Evolutionary conservation across 345 rosid species (phyloP), one percentile per base, ranked within the genome.

Genomic region (Linum trigynum): DNA sequence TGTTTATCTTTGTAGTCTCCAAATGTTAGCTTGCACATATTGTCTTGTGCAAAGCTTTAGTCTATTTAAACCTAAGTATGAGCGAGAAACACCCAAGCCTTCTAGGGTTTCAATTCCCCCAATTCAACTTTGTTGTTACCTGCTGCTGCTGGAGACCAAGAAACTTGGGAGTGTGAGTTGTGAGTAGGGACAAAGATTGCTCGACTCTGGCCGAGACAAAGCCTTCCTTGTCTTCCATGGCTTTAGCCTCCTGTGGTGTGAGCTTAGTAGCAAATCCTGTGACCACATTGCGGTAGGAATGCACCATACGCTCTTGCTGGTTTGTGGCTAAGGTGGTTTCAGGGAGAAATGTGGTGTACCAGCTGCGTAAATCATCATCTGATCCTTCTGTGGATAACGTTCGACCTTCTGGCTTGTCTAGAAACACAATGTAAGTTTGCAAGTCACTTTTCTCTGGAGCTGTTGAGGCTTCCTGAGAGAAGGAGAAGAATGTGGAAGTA

Each of bases 231-330:
- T 2, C 15, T 11, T 48, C 45, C 72, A 74, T 66, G 16, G 62
- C 68, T 50, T 61, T 65, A 0, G 61, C 78, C 57, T 80, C 80
- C 0, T 57, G 36, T 23, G 38, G 12, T 17, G 61, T 57, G 23
- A 57, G 61, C 61, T 37, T 57, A 32, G 61, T 80, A 0, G 83
- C 78, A 16, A 76, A 79, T 16, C 80, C 83, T 0, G 71, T 62
- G 23, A 64, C 37, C 23, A 67, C 74, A 42, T 71, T 65, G 62
- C 51, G 68, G 57, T 71, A 79, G 32, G 78, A 71, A 48, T 68
- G 42, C 37, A 76, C 63, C 10, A 79, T 5, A 1, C 74, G 65
- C 9, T 71, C n/a, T 38, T 45, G 15, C 12, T 53, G 42, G 37
- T 7, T 35, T 55, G 60, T 15, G 60, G 35, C 17, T 36, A 36